Conservation (phyloP, 345 rosid genomes). For the Citrus reticulata region DNA sequence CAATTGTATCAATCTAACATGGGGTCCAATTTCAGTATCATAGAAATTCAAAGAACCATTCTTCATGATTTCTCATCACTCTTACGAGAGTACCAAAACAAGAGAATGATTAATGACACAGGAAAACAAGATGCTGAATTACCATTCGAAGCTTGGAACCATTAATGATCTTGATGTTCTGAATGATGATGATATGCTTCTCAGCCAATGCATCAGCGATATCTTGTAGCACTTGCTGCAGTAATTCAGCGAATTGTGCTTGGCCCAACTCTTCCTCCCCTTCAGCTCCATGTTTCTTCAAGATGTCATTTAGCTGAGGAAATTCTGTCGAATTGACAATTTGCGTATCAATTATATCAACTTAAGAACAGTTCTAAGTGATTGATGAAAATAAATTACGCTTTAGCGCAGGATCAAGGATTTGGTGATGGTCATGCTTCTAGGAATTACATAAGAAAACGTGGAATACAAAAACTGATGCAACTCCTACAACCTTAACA, state of each 20-base stretch:
- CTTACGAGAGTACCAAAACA: background rate
- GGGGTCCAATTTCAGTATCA: background rate
- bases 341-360: background rate
- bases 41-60: background rate
- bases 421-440: background rate
- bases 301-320: conserved; percentile 57
- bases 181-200: conserved; percentile 46
- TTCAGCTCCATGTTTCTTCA: conserved; percentile 73
- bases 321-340: conserved; percentile 46
- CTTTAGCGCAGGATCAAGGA: conserved; percentile 28
- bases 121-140: conserved; percentile 3
- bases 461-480: background rate
- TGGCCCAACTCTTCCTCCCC: conserved; percentile 75
- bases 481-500: background rate
- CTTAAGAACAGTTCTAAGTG: background rate
- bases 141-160: conserved; percentile 73
- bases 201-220: conserved; percentile 54
- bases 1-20: background rate
- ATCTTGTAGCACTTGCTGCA: conserved; percentile 76
- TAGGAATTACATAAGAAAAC: background rate
- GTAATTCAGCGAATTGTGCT: conserved; percentile 79
- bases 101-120: background rate
- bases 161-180: conserved; percentile 49
- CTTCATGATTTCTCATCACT: background rate
- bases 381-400: conserved; percentile 10